Conservation (phyloP, 2,329 filamentous ascomycete species). For the Gnomoniopsis sp. region DNA sequence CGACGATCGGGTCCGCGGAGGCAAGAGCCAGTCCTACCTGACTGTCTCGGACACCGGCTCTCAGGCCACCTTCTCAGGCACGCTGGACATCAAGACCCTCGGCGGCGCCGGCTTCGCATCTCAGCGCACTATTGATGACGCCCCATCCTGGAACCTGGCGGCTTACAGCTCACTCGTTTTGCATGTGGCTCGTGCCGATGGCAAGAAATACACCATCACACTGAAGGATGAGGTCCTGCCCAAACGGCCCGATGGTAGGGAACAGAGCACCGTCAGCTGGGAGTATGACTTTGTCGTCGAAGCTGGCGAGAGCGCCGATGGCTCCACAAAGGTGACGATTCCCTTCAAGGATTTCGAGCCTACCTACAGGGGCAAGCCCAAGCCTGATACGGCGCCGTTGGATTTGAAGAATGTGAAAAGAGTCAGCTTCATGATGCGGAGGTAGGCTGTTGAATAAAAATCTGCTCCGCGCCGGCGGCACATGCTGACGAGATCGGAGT, state of each 20-base stretch:
- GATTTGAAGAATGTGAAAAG: conserved; percentile 59
- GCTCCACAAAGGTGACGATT: conserved; percentile 45
- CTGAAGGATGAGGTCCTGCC: conserved; percentile 67
- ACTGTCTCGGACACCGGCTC: conserved; percentile 16
- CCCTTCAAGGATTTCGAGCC: conserved; percentile 64
- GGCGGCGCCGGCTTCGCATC: conserved; percentile 81
- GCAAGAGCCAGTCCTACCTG: conserved; percentile 58
- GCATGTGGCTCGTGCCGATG: conserved; percentile 58
- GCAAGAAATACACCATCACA: conserved; percentile 69
- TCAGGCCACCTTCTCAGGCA: conserved; percentile 41
- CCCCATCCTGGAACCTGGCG: conserved; percentile 19
- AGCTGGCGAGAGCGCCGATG: neutral
- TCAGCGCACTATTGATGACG: conserved; percentile 56
- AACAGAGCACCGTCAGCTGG: conserved; percentile 69
- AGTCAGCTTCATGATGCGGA: conserved; percentile 77
- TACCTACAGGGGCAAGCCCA: conserved; percentile 69
- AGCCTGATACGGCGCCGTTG: conserved; percentile 56
- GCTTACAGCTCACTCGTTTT: conserved; percentile 48
- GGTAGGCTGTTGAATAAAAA: too few species aligned
- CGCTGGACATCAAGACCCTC: conserved; percentile 61
- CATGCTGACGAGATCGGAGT: conserved; percentile 21
- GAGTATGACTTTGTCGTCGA: conserved; percentile 61
- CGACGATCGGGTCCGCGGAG: conserved; percentile 76
- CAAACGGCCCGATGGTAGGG: conserved; percentile 59
- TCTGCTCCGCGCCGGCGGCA: too few species aligned